Conservation (phyloP, 2,329 filamentous ascomycete species). For the Triangularia setosa region DNA sequence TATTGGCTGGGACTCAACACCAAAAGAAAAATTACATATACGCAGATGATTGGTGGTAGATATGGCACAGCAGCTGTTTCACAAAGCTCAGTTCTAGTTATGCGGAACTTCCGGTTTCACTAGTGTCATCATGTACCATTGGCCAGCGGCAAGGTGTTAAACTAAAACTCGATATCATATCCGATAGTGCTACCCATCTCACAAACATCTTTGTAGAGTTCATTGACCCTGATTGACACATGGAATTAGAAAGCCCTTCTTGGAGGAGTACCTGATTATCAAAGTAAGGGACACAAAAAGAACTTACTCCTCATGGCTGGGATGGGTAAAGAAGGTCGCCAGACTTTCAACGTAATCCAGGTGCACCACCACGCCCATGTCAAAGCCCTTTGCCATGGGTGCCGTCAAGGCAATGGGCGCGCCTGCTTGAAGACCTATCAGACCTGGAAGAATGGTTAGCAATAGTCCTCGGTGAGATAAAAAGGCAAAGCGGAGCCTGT, state of each 20-base stretch:
- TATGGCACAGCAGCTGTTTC: no score
- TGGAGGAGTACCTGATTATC: no score
- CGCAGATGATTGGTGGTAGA: no score
- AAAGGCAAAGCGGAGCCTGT: neutral
- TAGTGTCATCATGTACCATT: no score
- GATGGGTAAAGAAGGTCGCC: neutral
- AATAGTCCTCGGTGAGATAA: no score
- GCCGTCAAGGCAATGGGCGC: neutral
- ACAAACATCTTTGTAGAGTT: neutral
- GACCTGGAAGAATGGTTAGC: neutral
- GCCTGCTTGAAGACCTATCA: neutral
- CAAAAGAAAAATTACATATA: no score
- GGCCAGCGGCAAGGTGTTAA: no score
- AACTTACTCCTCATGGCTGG: constrained; percentile 1
- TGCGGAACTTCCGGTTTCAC: no score
- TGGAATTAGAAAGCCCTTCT: neutral
- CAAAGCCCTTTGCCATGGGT: neutral
- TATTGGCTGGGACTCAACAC: no score
- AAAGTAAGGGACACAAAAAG: no score
- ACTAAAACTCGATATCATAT: neutral
- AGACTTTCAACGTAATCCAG: neutral
- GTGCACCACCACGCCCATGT: neutral
- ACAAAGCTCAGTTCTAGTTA: no score
- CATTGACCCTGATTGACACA: neutral
- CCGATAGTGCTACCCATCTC: neutral